Evolutionary conservation across 1,284 basidiomycete species (phyloP).

Genomic region (Apiotrichum domesticum): DNA sequence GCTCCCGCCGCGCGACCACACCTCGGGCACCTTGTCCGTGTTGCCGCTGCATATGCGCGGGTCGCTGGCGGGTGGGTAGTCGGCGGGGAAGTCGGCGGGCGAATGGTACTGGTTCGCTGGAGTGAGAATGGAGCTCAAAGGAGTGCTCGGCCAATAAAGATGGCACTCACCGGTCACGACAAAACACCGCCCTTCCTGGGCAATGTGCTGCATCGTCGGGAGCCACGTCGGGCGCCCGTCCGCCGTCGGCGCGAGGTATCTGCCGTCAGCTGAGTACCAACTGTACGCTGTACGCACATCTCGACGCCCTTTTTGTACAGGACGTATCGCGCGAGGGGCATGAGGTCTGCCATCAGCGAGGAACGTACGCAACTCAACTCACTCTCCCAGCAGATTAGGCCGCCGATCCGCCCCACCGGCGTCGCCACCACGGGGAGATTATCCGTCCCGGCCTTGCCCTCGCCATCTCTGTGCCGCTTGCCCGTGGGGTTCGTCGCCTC

Average conservation of each 20-base stretch:
- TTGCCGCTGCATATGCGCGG: background rate
- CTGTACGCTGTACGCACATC: conserved; percentile 16
- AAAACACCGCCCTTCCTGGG: conserved; percentile 68
- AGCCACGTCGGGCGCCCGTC: conserved; percentile 62
- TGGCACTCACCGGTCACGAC: conserved; percentile 56
- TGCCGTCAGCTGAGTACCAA: conserved; percentile 7
- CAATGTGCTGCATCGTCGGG: conserved; percentile 64
- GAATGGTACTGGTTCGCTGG: conserved; percentile 31
- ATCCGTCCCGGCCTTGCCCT: conserved; percentile 18
- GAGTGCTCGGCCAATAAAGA: conserved; percentile 52
- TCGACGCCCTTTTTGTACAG: conserved; percentile 39
- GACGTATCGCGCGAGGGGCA: conserved; percentile 55
- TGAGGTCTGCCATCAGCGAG: conserved; percentile 50
- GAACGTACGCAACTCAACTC: conserved; percentile 5
- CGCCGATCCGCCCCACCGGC: conserved; percentile 50
- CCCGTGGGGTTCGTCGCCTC: conserved; percentile 31
- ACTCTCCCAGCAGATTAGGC: conserved; percentile 68
- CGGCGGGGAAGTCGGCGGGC: conserved; percentile 23
- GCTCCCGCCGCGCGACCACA: conserved; percentile 54
- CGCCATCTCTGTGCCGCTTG: conserved; percentile 31
- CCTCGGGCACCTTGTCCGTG: conserved; percentile 9
- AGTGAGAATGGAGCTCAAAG: conserved; percentile 8
- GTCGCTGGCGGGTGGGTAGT: conserved; percentile 20
- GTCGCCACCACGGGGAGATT: conserved; percentile 48
- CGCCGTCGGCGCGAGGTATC: conserved; percentile 51